Evolutionary conservation across 2,329 filamentous ascomycete species (phyloP).

Genomic region (Aureobasidium lini): DNA sequence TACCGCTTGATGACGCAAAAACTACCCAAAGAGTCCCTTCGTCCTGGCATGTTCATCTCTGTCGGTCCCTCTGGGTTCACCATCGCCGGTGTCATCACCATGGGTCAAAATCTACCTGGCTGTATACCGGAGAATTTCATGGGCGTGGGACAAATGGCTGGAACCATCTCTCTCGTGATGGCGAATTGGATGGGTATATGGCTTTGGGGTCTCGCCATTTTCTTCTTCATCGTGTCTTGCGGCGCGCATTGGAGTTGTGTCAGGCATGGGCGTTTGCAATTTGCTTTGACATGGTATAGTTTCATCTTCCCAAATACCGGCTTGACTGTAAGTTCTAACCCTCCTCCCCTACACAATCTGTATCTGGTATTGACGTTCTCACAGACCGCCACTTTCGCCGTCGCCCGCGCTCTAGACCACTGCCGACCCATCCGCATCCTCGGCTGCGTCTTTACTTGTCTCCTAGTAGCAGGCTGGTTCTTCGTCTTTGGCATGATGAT

Average conservation of each 20-base stretch:
- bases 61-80: slow-evolving; percentile 71
- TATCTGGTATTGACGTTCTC: background rate
- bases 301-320: slow-evolving; percentile 76
- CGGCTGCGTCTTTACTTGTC: slow-evolving; percentile 59
- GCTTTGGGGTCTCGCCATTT: slow-evolving; percentile 75
- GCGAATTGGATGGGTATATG: slow-evolving; percentile 63
- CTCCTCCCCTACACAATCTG: too few relatives aligned
- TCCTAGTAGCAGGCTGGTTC: slow-evolving; percentile 60
- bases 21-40: slow-evolving; percentile 64
- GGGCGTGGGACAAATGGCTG: slow-evolving; percentile 47
- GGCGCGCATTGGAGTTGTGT: slow-evolving; percentile 66
- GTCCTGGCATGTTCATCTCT: slow-evolving; percentile 79
- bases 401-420: slow-evolving; percentile 48
- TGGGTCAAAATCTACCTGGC: slow-evolving; percentile 45
- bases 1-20: slow-evolving; percentile 87
- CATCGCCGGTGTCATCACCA: slow-evolving; percentile 51
- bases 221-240: slow-evolving; percentile 77
- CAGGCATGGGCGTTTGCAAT: slow-evolving; percentile 55
- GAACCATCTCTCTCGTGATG: slow-evolving; percentile 47
- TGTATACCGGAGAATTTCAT: slow-evolving; percentile 49
- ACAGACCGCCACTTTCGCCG: slow-evolving; percentile 60
- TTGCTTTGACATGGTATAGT: slow-evolving; percentile 80
- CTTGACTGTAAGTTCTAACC: slow-evolving; percentile 14
- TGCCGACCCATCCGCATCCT: slow-evolving; percentile 52
- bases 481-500: slow-evolving; percentile 65